Conservation (phyloP, 805 yeast species). For the Yarrowia sp. region DNA sequence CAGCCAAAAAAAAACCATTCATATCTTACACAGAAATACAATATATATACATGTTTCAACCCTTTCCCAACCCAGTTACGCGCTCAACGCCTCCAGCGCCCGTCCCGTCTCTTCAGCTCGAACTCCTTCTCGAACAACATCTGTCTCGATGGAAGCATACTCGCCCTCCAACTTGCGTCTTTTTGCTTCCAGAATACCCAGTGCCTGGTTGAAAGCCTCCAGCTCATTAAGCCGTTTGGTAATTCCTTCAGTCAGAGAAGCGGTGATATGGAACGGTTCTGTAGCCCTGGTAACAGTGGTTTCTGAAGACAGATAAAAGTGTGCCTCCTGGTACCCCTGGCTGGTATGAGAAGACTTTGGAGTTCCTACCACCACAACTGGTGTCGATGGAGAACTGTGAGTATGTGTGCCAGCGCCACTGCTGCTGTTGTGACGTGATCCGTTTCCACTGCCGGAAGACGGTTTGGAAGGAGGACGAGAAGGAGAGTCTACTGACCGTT, state of each 20-base stretch:
- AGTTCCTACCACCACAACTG: background rate
- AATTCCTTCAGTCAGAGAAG: background rate
- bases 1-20: background rate
- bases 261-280: background rate
- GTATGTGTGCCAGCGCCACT: too few species aligned
- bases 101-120: background rate
- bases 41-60: background rate
- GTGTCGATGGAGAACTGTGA: background rate
- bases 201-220: constrained; percentile 12
- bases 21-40: background rate
- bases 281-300: background rate
- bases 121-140: background rate
- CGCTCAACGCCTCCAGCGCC: background rate
- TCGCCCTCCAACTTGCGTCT: background rate
- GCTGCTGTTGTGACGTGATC: background rate
- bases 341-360: background rate
- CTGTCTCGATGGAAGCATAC: constrained; percentile 1
- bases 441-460: background rate
- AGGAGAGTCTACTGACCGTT: background rate
- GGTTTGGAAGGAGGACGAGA: too few species aligned
- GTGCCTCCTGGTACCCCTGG: constrained; percentile 1
- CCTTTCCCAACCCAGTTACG: background rate
- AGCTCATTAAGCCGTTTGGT: constrained; percentile 1
- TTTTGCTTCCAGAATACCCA: constrained; percentile 4
- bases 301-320: background rate